Evolutionary conservation across 495 filamentous ascomycete genomes (phyloP).

Genomic region (Neurospora sp.): DNA sequence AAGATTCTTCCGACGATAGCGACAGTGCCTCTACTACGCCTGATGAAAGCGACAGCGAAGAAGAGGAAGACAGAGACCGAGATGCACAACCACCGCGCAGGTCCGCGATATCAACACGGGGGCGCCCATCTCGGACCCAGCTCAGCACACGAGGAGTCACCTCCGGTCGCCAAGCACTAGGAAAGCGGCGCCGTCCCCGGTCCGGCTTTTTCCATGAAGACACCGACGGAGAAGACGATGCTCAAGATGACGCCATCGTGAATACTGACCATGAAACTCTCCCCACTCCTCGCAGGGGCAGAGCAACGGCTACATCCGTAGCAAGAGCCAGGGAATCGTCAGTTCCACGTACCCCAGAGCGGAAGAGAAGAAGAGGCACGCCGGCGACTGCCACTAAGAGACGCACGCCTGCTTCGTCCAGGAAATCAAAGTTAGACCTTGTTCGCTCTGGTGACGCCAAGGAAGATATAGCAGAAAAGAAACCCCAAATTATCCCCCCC

Average conservation of each 20-base stretch:
- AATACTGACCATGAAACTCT: neutral
- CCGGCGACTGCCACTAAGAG: neutral
- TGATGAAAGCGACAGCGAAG: neutral
- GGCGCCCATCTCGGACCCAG: neutral
- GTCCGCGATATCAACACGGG: neutral
- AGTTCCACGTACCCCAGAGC: neutral
- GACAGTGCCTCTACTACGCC: neutral
- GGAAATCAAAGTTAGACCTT: neutral
- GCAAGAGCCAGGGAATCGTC: neutral
- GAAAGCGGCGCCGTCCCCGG: conserved; percentile 14
- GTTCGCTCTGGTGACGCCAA: neutral
- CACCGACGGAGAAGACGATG: conserved; percentile 2
- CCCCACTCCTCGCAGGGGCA: neutral
- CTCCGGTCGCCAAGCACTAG: neutral
- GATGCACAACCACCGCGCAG: neutral
- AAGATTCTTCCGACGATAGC: neutral
- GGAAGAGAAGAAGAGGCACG: neutral
- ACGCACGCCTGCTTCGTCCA: neutral
- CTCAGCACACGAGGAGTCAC: neutral
- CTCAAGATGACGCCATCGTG: conserved; percentile 1
- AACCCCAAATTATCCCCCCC: conserved; percentile 37
- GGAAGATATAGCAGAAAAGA: neutral
- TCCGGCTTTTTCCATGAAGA: conserved; percentile 20
- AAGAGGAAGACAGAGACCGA: neutral
- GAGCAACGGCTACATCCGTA: neutral